Evolutionary conservation across 1,284 basidiomycete species (phyloP).

Genomic region (Sanghuangporus baumii): DNA sequence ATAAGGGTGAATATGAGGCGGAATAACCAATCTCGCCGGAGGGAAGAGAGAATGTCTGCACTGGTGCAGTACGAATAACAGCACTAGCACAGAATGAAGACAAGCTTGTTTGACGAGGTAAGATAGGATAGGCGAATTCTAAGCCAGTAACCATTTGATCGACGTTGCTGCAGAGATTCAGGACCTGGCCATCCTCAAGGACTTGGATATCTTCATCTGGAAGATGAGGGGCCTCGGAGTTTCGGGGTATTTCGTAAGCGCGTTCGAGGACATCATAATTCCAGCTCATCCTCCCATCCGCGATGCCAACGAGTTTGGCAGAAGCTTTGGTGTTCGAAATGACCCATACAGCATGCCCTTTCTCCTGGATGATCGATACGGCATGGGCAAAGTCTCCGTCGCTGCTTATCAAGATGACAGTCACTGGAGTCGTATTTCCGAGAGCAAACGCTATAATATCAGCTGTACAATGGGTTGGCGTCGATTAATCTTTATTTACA

Average conservation of each 20-base stretch:
- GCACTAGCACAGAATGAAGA: background rate
- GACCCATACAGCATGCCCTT: background rate
- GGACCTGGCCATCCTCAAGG: background rate
- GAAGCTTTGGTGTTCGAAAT: background rate
- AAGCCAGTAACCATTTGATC: background rate
- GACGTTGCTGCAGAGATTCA: background rate
- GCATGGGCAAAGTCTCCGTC: background rate
- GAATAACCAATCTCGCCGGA: background rate
- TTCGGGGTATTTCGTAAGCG: background rate
- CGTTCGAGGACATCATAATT: background rate
- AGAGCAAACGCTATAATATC: background rate
- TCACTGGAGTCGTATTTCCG: background rate
- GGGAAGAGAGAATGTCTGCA: background rate
- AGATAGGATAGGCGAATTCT: background rate
- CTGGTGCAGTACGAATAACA: background rate
- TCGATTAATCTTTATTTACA: background rate
- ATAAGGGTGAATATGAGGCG: background rate
- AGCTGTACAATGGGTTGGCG: background rate
- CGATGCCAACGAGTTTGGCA: background rate
- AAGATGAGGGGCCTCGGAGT: background rate
- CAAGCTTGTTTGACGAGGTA: background rate
- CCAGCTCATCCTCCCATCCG: background rate
- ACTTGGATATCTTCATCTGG: background rate
- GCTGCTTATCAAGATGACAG: background rate
- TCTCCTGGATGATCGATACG: background rate